phyloP scores from a whole-genome alignment of 2,329 filamentous ascomycete species.

The Ascocoryne sarcoides region DNA sequence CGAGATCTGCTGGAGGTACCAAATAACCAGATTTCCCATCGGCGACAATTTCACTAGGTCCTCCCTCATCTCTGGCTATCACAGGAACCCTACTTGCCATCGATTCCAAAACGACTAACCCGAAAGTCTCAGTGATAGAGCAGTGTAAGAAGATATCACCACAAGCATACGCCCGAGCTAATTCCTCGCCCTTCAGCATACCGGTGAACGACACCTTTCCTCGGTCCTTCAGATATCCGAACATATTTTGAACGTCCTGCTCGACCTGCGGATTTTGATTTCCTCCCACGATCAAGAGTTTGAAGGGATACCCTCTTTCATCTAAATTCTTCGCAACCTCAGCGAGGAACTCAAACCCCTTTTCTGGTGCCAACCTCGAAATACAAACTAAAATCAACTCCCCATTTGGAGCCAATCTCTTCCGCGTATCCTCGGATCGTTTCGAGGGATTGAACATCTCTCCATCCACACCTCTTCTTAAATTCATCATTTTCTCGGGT shows the following conservation, averaged over 20 bases:
- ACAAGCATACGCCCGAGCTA: constrained; percentile 59
- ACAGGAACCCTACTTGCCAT: constrained; percentile 65
- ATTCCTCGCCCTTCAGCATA: constrained; percentile 49
- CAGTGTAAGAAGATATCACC: constrained; percentile 65
- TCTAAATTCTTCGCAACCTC: constrained; percentile 46
- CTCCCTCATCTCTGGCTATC: constrained; percentile 59
- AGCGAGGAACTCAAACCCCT: constrained; percentile 61
- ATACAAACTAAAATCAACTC: constrained; percentile 60
- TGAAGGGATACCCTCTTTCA: constrained; percentile 47
- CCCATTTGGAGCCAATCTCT: constrained; percentile 47
- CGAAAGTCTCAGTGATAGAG: constrained; percentile 62
- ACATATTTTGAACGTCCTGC: constrained; percentile 50
- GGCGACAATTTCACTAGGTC: constrained; percentile 57
- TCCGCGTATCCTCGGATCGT: constrained; percentile 43
- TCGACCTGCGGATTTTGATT: constrained; percentile 57
- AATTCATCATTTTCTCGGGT: constrained; percentile 45
- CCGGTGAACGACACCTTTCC: constrained; percentile 60
- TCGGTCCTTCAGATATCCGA: constrained; percentile 42
- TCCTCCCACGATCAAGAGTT: constrained; percentile 58
- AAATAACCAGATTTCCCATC: constrained; percentile 53
- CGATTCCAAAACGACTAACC: constrained; percentile 59
- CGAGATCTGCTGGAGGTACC: constrained; percentile 49
- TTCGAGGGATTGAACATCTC: constrained; percentile 48
- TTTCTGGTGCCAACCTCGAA: constrained; percentile 59
- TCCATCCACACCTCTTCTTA: constrained; percentile 59